A percentile compares a stretch with the other conserved stretches of the same genome.
Conservation (phyloP, 1,284 basidiomycete genomes). For the Xerocomus nothofagi region DNA sequence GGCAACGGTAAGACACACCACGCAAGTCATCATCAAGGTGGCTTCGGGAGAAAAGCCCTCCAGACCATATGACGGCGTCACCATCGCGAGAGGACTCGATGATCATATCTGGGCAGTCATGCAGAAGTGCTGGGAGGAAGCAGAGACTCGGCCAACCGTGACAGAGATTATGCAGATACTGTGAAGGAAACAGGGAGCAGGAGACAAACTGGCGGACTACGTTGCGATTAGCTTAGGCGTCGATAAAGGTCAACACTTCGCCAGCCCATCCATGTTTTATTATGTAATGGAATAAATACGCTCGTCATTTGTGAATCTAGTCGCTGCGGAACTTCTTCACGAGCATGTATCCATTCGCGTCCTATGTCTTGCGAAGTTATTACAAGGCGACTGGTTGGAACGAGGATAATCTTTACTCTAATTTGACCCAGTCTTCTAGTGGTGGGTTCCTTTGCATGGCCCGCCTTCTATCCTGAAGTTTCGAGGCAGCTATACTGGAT, state of each 20-base stretch:
- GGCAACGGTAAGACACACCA: slow-evolving; percentile 45
- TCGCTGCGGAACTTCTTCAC: not conserved
- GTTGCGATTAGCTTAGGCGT: too few species aligned
- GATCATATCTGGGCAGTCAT: slow-evolving; percentile 49
- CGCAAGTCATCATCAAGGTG: slow-evolving; percentile 49
- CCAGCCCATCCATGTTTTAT: too few species aligned
- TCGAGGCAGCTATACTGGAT: slow-evolving; percentile 72
- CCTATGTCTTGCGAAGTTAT: slow-evolving; percentile 87
- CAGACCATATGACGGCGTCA: slow-evolving; percentile 38
- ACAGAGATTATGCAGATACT: slow-evolving; percentile 36
- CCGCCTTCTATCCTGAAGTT: slow-evolving; percentile 4
- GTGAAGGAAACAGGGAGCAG: too few species aligned
- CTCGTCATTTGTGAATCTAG: not conserved
- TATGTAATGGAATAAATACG: too few species aligned
- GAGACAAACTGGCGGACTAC: too few species aligned
- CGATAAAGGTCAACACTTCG: too few species aligned
- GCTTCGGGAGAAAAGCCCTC: slow-evolving; percentile 42
- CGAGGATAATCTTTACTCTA: slow-evolving; percentile 91
- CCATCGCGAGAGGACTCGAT: slow-evolving; percentile 45
- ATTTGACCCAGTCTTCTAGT: slow-evolving; percentile 85
- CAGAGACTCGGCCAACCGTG: slow-evolving; percentile 42
- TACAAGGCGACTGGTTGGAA: slow-evolving; percentile 94
- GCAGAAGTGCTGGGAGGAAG: slow-evolving; percentile 43
- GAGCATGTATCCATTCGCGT: slow-evolving; percentile 79
- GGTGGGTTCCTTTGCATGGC: slow-evolving; percentile 48